Percentiles rank a stretch among this genome's conserved stretches.
These are phyloP conservation scores for Cenchrus americanus DNA, from an alignment of 176 grass and related monocot species.

Conservation along the genomic window DNA sequence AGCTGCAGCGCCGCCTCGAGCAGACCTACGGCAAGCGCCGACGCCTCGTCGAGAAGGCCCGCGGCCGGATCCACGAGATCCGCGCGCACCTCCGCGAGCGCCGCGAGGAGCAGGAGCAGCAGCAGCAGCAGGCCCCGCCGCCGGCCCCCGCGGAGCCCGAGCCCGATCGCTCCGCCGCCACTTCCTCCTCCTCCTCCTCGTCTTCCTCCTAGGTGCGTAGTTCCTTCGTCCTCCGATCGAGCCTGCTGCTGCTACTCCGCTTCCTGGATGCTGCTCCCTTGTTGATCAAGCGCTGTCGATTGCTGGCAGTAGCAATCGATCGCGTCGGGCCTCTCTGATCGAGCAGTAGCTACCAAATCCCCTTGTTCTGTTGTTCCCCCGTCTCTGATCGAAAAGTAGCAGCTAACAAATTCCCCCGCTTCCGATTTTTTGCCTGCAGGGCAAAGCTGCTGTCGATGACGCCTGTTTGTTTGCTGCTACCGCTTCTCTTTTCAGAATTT, in stretches of 20 bases:
- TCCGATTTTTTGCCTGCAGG: conserved; percentile 34
- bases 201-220: conserved; percentile 13
- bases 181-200: neutral
- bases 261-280: neutral
- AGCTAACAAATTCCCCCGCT: neutral
- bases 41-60: conserved; percentile 36
- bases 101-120: no score
- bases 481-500: neutral
- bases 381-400: neutral
- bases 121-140: no score
- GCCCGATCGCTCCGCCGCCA: neutral
- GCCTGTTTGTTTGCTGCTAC: neutral
- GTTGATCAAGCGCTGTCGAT: neutral
- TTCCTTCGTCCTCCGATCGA: neutral
- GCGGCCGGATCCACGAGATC: conserved; percentile 51
- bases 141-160: conserved; percentile 6
- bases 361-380: neutral
- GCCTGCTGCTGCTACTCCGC: neutral
- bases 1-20: conserved; percentile 55
- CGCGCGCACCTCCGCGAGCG: conserved; percentile 30
- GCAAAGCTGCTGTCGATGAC: neutral
- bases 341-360: neutral
- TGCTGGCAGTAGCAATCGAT: neutral
- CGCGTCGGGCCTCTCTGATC: neutral
- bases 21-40: conserved; percentile 63